Conservation (phyloP, 1,284 basidiomycete genomes). For the Puccinia brachypodii region DNA sequence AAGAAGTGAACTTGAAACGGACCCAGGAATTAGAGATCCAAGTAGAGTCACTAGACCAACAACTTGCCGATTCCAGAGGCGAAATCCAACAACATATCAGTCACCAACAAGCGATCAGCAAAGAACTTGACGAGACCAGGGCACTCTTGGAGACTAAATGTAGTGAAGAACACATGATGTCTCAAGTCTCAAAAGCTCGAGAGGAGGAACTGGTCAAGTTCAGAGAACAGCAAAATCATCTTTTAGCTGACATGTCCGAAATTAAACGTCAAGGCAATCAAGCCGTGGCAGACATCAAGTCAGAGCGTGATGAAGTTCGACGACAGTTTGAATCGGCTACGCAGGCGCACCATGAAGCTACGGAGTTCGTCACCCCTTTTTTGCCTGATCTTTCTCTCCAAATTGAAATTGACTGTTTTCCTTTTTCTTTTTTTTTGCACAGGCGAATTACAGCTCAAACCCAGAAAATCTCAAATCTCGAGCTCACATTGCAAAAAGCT, state of each 20-base stretch:
- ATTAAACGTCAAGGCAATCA: constrained; percentile 56
- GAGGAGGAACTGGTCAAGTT: constrained; percentile 77
- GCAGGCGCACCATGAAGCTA: constrained; percentile 61
- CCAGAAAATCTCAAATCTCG: constrained; percentile 60
- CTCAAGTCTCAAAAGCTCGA: constrained; percentile 80
- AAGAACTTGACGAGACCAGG: constrained; percentile 83
- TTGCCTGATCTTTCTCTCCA: constrained; percentile 6
- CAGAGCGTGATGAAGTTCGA: constrained; percentile 58
- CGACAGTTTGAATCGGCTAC: constrained; percentile 64
- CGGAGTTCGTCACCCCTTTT: constrained; percentile 35
- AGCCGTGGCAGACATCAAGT: constrained; percentile 55
- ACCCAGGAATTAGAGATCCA: constrained; percentile 67
- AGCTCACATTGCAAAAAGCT: constrained; percentile 64
- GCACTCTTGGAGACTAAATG: constrained; percentile 77
- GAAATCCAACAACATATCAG: constrained; percentile 62
- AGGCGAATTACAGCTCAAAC: constrained; percentile 38
- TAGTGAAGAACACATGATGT: constrained; percentile 77
- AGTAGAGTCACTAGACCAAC: constrained; percentile 68
- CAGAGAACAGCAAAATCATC: constrained; percentile 65
- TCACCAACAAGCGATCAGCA: constrained; percentile 63
- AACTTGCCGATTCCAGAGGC: constrained; percentile 67
- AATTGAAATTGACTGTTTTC: neutral
- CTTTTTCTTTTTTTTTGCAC: neutral
- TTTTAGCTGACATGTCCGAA: constrained; percentile 55
- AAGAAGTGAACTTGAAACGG: constrained; percentile 56